Conservation (phyloP, 352 stramenopile species). For the Pythium brachiatum region DNA sequence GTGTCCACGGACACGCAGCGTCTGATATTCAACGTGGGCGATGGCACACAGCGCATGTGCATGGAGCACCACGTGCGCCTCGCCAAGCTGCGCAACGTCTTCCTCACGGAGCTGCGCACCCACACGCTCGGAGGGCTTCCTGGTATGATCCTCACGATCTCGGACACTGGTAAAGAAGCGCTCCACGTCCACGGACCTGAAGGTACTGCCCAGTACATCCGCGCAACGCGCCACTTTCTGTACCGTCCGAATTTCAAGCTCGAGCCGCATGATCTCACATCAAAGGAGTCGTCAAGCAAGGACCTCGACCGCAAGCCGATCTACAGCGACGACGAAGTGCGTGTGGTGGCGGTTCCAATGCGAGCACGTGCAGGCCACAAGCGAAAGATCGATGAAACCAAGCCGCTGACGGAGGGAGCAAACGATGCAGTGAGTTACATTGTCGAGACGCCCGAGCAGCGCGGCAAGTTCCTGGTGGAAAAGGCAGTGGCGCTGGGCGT, state of each 20-base stretch:
- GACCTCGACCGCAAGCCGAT: conserved; percentile 6
- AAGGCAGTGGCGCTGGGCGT: conserved; percentile 65
- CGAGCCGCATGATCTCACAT: conserved; percentile 36
- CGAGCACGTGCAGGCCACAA: conserved; percentile 42
- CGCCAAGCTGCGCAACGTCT: conserved; percentile 78
- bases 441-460: conserved; percentile 63
- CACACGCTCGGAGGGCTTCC: conserved; percentile 83
- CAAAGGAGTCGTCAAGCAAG: neutral
- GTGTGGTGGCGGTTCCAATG: conserved; percentile 45
- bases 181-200: conserved; percentile 71
- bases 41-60: conserved; percentile 87
- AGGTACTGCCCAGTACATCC: conserved; percentile 63
- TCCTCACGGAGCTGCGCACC: conserved; percentile 78
- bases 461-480: conserved; percentile 80
- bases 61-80: conserved; percentile 91
- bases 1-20: conserved; percentile 57
- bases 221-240: conserved; percentile 85
- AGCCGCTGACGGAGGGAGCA: conserved; percentile 10
- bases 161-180: conserved; percentile 78
- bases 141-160: conserved; percentile 88
- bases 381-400: conserved; percentile 48
- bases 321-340: conserved; percentile 59
- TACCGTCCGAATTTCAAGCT: conserved; percentile 60
- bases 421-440: conserved; percentile 70
- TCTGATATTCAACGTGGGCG: conserved; percentile 89